Conservation (phyloP, 805 yeast species). For the Cyberlindnera galapagoensis region DNA sequence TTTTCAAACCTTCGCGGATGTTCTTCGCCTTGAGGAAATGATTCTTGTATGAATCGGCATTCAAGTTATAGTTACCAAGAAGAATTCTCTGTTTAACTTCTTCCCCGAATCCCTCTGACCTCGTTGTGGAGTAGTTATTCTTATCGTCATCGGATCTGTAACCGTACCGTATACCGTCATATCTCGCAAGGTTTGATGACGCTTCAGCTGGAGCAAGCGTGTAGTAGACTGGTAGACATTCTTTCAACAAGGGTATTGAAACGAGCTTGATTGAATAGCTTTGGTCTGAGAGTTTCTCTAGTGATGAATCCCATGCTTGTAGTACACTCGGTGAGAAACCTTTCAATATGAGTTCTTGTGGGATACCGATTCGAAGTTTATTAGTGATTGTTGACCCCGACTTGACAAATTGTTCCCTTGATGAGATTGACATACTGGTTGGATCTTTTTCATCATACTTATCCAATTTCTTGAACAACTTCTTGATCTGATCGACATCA, state of each 20-base stretch:
- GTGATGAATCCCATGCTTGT: slow-evolving; percentile 39
- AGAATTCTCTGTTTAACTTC: slow-evolving; percentile 82
- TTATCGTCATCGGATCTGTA: slow-evolving; percentile 34
- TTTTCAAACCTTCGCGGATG: slow-evolving; percentile 51
- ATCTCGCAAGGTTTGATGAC: slow-evolving; percentile 82
- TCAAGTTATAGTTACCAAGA: slow-evolving; percentile 80
- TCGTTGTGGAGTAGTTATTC: slow-evolving; percentile 48
- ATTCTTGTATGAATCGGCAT: slow-evolving; percentile 61
- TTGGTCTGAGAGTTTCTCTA: slow-evolving; percentile 36
- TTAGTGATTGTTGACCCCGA: slow-evolving; percentile 1
- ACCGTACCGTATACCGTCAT: slow-evolving; percentile 89
- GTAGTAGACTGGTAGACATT: slow-evolving; percentile 74
- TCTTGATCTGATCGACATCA: slow-evolving; percentile 34
- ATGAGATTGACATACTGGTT: slow-evolving; percentile 43
- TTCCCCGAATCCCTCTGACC: slow-evolving; percentile 63
- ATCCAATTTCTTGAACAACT: slow-evolving; percentile 53
- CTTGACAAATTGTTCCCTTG: slow-evolving; percentile 24
- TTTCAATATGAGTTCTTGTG: slow-evolving; percentile 55
- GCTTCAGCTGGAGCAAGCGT: slow-evolving; percentile 92
- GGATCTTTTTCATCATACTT: slow-evolving; percentile 71
- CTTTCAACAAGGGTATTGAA: slow-evolving; percentile 61
- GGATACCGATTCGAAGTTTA: slow-evolving; percentile 59
- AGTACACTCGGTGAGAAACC: slow-evolving; percentile 45
- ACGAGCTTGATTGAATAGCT: slow-evolving; percentile 49
- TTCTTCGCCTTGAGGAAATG: slow-evolving; percentile 73